Base-by-base conservation (phyloP, 75 land plant genomes). In the Pinus taeda region DNA sequence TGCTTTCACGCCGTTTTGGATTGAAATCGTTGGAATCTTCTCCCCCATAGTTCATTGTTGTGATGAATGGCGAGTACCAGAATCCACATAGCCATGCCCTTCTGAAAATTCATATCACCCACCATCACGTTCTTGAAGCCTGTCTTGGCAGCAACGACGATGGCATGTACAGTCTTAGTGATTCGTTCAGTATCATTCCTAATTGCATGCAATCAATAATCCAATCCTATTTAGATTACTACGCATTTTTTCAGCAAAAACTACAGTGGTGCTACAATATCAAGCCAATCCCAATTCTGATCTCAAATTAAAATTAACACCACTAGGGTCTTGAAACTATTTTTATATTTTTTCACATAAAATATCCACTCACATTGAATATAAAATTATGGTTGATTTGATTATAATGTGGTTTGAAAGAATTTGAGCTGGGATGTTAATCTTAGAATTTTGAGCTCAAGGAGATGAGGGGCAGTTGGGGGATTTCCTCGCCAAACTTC, bases 111-210 rank as follows among this genome's bases (percentile, higher is more conserved):
- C 42, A 93, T 59, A 37, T 90, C 89, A 0, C 92, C 89, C 5
- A 93, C 71, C 36, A 82, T 85, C 57, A 88, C 79, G 70, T 93
- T 94, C 79, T 83, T 78, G 12, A 88, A 79, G 90, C 86, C 83
- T 84, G 83, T 37, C 94, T 60, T 0, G 89, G 87, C 0, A 93
- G 78, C 0, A 89, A 57, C 0, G 85, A 73, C 0, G 87, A 92
- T 37, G 96, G 91, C 36, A 96, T 90, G 42, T 93, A 95, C 30
- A 95, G 81, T 76, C 98, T 84, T 15, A 91, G 60, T 14, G 91
- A 80, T 75, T 95, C 98, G 58, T 93, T 93, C 5, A 93, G 78
- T 0, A 95, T 87, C 94, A 91, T 93, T 13, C 87, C 86, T 59
- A 95, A 26, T 96, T 93, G 86, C 86, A 83, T 26, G 26, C 8